Evolutionary conservation across 169 alveolate genomes (phyloP).

Genomic region (Cryptosporidium muris): DNA sequence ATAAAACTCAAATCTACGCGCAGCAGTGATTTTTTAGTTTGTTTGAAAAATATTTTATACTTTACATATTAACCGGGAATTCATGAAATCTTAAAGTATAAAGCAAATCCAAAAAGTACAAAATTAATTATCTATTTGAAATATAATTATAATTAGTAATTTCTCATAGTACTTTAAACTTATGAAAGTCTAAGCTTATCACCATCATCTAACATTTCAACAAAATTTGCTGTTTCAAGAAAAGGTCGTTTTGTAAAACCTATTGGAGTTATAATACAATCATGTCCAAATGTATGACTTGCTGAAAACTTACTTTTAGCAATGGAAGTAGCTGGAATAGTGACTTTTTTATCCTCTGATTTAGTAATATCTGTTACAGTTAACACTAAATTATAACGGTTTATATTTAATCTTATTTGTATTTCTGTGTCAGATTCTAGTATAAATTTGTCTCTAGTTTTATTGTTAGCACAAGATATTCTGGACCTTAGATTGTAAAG

Average conservation of each 20-base stretch:
- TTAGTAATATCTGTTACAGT: conserved; percentile 48
- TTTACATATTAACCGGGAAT: neutral
- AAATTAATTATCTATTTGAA: neutral
- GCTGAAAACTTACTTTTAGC: conserved; percentile 13
- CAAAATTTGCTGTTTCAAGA: conserved; percentile 68
- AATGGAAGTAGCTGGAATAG: no score
- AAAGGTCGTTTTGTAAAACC: conserved; percentile 66
- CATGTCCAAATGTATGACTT: conserved; percentile 65
- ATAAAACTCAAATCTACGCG: neutral
- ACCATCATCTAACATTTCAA: conserved; percentile 67
- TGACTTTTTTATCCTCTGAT: neutral
- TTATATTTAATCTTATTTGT: conserved; percentile 66
- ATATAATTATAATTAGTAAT: neutral
- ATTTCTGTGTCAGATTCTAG: conserved; percentile 35
- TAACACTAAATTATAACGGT: conserved; percentile 44
- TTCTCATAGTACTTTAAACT: conserved; percentile 3
- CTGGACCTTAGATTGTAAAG: conserved; percentile 58
- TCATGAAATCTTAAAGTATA: neutral
- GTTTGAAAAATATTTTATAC: neutral
- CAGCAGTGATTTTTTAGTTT: no score
- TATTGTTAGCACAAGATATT: conserved; percentile 25
- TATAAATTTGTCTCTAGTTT: conserved; percentile 25
- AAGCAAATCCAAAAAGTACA: neutral
- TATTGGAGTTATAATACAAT: conserved; percentile 22
- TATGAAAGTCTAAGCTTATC: conserved; percentile 28